Evolutionary conservation across 495 filamentous ascomycete genomes (phyloP).

Genomic region (Hypomontagnella monticulosa): DNA sequence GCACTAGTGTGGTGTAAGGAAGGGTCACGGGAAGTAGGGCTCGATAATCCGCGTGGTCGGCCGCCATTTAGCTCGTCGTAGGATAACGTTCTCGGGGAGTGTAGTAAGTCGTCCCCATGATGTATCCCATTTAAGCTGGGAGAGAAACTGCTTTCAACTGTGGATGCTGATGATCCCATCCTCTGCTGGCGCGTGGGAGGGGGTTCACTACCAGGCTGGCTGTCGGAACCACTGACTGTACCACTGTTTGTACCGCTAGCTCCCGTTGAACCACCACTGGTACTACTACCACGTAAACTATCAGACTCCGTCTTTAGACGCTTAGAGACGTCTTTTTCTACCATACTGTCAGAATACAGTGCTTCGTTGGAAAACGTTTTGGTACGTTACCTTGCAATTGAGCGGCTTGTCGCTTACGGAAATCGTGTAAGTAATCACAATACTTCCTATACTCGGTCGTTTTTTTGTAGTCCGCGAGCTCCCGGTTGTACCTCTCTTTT

Average conservation of each 20-base stretch:
- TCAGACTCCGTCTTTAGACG: constrained; percentile 50
- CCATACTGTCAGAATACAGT: neutral
- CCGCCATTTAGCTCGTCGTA: constrained; percentile 34
- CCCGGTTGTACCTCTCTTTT: constrained; percentile 75
- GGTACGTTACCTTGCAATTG: constrained; percentile 54
- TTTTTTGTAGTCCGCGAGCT: constrained; percentile 77
- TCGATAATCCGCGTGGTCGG: constrained; percentile 38
- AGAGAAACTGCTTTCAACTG: constrained; percentile 48
- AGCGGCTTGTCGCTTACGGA: constrained; percentile 70
- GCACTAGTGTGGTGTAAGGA: constrained; percentile 15
- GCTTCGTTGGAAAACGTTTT: neutral
- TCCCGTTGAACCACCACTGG: constrained; percentile 46
- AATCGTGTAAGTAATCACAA: constrained; percentile 73
- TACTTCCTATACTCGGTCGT: constrained; percentile 70
- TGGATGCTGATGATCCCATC: constrained; percentile 50
- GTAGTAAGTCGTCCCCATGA: constrained; percentile 47
- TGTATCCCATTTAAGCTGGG: constrained; percentile 33
- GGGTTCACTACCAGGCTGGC: constrained; percentile 56
- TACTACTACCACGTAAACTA: constrained; percentile 44
- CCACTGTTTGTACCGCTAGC: constrained; percentile 52
- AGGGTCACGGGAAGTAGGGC: constrained; percentile 41
- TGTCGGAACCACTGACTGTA: constrained; percentile 52
- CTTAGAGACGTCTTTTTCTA: constrained; percentile 58
- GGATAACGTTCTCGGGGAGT: constrained; percentile 43
- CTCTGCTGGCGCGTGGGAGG: constrained; percentile 53